Evolutionary conservation across 345 rosid genomes (phyloP), one percentile per base, ranked within the genome.

Genomic region (Gossypioides kirkii): DNA sequence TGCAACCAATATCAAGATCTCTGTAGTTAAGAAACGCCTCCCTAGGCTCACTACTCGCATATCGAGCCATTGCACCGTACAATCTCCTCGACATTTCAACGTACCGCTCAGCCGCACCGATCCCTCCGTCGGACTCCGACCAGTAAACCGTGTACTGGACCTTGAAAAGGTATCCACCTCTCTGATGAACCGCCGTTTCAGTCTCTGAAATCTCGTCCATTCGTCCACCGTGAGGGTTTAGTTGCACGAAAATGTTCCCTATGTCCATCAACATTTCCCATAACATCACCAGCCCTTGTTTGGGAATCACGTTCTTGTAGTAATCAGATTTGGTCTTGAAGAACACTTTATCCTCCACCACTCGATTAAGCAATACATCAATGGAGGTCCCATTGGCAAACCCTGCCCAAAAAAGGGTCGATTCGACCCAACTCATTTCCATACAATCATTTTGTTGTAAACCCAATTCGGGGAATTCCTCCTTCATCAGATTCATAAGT

Each of bases 1-100:
- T 77, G 2, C 45, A 76, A 23, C 97, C 96, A 2, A 92, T 70
- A 45, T 92, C 93, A 69, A 90, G 81, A 79, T 92, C 96, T 42
- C 96, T 90, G 50, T 90, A 90, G 66, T 83, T 86, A 8, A 90
- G 49, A 50, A 80, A 91, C 13, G 93, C 87, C 14, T 73, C 80
- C 60, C 97, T 85, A 2, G 93, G 97, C 3, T 81, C 77, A 70
- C 86, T 87, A 1, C 86, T 79, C 22, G 82, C 88, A 54, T 60
- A 87, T 45, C 83, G 81, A 23, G 87, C 82, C 80, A 75, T 83
- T 18, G n/a, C 77, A 5, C 74, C 50, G 58, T 86, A 76, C 9
- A 87, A 49, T 67, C 70, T 71, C 38, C 80, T 86, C 14, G 79
- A 80, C 82, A 72, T 47, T 5, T 46, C 63, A 22, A 85, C 25